A percentile compares a stretch with the other conserved stretches of the same genome.
phyloP scores from a whole-genome alignment of 2,329 filamentous ascomycete genomes.

The Fusarium nodosum region DNA sequence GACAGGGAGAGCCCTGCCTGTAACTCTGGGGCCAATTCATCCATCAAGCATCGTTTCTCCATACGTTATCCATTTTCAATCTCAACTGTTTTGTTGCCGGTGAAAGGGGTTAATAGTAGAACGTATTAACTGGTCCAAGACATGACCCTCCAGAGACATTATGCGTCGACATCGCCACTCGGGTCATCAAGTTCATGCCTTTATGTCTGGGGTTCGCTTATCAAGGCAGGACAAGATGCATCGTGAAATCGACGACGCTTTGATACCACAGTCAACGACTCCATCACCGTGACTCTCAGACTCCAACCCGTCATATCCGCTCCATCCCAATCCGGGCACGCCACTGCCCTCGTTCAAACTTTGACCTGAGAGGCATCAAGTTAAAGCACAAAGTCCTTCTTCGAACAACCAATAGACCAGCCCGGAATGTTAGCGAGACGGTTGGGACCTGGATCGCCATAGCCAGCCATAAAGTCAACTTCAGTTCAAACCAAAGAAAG shows the following conservation, averaged over 20 bases:
- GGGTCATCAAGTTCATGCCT: background rate
- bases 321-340: constrained; percentile 30
- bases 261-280: background rate
- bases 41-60: constrained; percentile 12
- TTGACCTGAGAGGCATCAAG: constrained; percentile 5
- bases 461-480: constrained; percentile 17
- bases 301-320: constrained; percentile 3
- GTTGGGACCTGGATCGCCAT: constrained; percentile 4
- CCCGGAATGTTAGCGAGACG: background rate
- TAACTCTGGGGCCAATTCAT: constrained; percentile 17
- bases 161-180: background rate
- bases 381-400: constrained; percentile 13
- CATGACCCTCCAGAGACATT: background rate
- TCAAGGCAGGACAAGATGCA: background rate
- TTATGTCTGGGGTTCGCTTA: background rate
- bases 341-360: constrained; percentile 31
- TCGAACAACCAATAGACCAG: constrained; percentile 8
- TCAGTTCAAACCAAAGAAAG: background rate
- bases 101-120: constrained; percentile 16
- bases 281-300: constrained; percentile 6
- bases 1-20: constrained; percentile 23
- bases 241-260: constrained; percentile 8
- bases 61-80: constrained; percentile 31
- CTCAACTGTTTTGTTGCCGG: background rate
- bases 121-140: background rate